Percentiles rank a stretch among this genome's conserved stretches.
Evolutionary conservation across 768 basidiomycete species (phyloP).

Genomic region (Auricularia sp.): DNA sequence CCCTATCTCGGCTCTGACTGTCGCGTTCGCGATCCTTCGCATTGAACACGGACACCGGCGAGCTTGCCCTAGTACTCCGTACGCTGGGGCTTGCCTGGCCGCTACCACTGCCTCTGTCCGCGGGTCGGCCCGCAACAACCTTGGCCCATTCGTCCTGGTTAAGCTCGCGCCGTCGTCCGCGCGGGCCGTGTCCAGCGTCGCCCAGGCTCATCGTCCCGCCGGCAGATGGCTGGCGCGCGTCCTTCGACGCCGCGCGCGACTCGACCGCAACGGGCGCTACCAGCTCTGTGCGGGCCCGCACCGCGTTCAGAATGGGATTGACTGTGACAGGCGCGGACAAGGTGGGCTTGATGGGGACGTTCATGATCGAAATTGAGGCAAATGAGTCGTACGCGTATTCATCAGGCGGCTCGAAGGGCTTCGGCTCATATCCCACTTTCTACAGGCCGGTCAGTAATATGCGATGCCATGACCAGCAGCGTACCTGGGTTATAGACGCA

Average conservation of each 20-base stretch:
- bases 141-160: neutral
- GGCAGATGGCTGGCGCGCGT: neutral
- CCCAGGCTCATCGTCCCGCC: neutral
- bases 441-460: constrained; percentile 30
- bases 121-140: neutral
- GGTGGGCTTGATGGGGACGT: neutral
- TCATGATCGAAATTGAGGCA: neutral
- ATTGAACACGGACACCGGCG: constrained; percentile 12
- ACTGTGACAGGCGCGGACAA: neutral
- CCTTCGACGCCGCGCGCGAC: neutral
- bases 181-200: neutral
- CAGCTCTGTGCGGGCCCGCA: neutral
- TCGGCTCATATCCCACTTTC: constrained; percentile 55
- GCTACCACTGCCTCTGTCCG: constrained; percentile 3
- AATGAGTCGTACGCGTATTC: neutral
- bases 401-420: constrained; percentile 12
- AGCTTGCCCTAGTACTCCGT: constrained; percentile 5
- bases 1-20: constrained; percentile 16
- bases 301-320: neutral
- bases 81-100: constrained; percentile 6
- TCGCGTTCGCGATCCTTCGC: constrained; percentile 38
- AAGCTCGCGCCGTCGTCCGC: neutral
- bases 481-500: constrained; percentile 55
- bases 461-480: constrained; percentile 41
- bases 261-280: neutral